Evolutionary conservation across 495 filamentous ascomycete species (phyloP).

Genomic region (Glonium stellatum): DNA sequence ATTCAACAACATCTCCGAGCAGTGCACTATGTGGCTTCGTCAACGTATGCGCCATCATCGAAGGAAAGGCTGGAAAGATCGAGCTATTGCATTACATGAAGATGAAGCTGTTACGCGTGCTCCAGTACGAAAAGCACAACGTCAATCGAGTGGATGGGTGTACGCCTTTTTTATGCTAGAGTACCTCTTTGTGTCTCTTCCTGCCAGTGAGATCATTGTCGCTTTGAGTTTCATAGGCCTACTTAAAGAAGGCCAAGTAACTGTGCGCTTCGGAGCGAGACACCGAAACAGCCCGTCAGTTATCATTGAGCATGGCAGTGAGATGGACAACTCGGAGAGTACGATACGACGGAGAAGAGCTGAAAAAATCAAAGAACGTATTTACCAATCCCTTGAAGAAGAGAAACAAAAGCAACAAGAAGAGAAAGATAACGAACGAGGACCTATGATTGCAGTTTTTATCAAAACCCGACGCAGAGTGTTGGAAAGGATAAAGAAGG

Average conservation of each 20-base stretch:
- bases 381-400: background rate
- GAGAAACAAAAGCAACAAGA: background rate
- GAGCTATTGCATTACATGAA: background rate
- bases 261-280: background rate
- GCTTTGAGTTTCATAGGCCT: background rate
- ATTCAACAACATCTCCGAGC: background rate
- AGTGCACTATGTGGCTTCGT: background rate
- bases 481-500: background rate
- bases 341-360: background rate
- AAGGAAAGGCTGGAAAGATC: background rate
- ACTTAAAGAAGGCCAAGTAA: background rate
- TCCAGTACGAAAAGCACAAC: slow-evolving; percentile 1
- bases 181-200: background rate
- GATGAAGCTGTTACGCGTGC: background rate
- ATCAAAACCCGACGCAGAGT: background rate
- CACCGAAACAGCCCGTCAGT: background rate
- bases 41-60: background rate
- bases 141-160: background rate
- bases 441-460: background rate
- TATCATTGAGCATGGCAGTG: background rate
- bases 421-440: background rate
- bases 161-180: slow-evolving; percentile 9
- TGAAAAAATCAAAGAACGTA: background rate
- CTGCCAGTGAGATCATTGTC: background rate
- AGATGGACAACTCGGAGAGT: background rate